phyloP scores from a whole-genome alignment of 169 alveolate genomes.

The Eimeria sp. region DNA sequence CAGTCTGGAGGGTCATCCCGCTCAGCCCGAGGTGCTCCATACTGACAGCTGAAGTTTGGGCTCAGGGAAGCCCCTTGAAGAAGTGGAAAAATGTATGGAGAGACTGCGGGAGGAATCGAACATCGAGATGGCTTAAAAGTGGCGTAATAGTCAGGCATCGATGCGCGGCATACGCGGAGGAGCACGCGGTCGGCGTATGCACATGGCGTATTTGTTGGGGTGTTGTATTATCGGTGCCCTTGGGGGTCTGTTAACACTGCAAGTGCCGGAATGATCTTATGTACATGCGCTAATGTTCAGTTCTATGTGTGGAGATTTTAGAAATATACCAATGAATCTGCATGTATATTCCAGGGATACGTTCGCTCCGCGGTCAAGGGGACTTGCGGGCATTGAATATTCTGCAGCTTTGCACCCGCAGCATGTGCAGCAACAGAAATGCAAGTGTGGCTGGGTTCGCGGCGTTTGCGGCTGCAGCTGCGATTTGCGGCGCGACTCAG shows the following conservation, averaged over 20 bases:
- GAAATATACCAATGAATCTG: slow-evolving; percentile 3
- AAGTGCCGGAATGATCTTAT: not conserved
- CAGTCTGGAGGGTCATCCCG: slow-evolving; percentile 49
- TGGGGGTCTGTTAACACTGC: slow-evolving; percentile 1
- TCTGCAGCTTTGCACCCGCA: slow-evolving; percentile 1
- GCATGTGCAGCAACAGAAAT: not conserved
- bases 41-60: slow-evolving; percentile 26
- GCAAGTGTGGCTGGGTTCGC: not conserved
- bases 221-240: not conserved
- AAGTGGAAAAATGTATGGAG: slow-evolving; percentile 23
- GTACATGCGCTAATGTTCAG: not conserved
- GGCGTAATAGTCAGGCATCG: not conserved
- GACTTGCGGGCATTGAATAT: not conserved
- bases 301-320: not conserved
- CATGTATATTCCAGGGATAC: slow-evolving; percentile 41
- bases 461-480: slow-evolving; percentile 9
- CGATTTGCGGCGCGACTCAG: slow-evolving; percentile 21
- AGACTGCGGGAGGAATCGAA: slow-evolving; percentile 40
- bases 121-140: not conserved
- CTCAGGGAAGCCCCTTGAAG: not conserved
- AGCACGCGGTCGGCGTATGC: not conserved
- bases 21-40: slow-evolving; percentile 74
- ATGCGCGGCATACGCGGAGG: not conserved
- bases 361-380: slow-evolving; percentile 31
- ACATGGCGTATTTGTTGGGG: slow-evolving; percentile 22